Conservation (phyloP, 1,284 basidiomycete genomes). For the Ceratobasidium sp. region DNA sequence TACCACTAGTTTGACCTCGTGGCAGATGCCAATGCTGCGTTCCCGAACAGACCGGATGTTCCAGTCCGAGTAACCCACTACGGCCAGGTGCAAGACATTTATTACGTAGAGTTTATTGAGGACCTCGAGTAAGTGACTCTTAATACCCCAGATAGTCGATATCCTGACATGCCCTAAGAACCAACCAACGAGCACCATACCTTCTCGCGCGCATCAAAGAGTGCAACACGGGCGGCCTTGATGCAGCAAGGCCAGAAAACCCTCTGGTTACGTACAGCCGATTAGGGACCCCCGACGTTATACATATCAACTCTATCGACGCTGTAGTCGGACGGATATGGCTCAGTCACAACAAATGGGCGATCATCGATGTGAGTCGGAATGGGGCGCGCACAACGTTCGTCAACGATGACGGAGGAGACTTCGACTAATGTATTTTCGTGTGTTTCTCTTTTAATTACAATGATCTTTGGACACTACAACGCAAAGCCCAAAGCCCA, state of each 20-base stretch:
- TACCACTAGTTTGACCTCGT: conserved; percentile 12
- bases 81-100: conserved; percentile 12
- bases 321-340: conserved; percentile 8
- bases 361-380: conserved; percentile 31
- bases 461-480: no score
- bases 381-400: conserved; percentile 26
- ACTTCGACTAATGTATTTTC: not conserved
- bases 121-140: conserved; percentile 4
- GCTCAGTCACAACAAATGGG: not conserved
- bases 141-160: not conserved
- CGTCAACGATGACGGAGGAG: conserved; percentile 4
- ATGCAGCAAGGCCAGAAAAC: conserved; percentile 10
- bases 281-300: not conserved
- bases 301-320: conserved; percentile 11
- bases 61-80: not conserved
- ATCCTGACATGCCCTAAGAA: not conserved
- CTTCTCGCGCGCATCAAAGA: conserved; percentile 14
- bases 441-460: no score
- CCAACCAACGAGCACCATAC: not conserved
- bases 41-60: not conserved
- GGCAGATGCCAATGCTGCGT: not conserved
- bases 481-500: no score
- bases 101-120: conserved; percentile 19
- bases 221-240: conserved; percentile 23
- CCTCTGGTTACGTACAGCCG: conserved; percentile 15